Evolutionary conservation across 2,329 filamentous ascomycete genomes (phyloP), one percentile per base, ranked within the genome.

Genomic region (Davidsoniella virescens): DNA sequence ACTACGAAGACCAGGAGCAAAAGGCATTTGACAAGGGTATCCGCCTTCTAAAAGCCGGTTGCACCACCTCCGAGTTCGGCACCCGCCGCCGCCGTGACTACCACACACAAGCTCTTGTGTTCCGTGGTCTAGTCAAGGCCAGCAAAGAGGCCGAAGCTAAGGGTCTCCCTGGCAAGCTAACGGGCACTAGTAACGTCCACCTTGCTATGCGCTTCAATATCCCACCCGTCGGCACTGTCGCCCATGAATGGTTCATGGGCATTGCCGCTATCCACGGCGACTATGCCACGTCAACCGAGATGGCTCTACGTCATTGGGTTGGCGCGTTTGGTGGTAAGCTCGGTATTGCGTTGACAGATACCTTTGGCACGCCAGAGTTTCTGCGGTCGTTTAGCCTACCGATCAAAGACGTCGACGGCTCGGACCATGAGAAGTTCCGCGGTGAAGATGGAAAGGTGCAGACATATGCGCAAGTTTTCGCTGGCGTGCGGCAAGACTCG

Each of bases 231-330:
- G 92, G 92, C 4, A 98, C 92, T 0, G 75, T 79, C 2, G 92
- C 92, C 0, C 92, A 98, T 61, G 92, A 98, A 67, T 98, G 92
- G 92, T 96, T 95, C 70, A 98, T 98, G 92, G 88, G 87, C 40
- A 90, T 94, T 55, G 92, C 92, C 1, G 88, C 92, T 38, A 87
- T 95, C 57, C 85, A 82, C 4, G 75, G 86, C 55, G 77, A 95
- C 65, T 98, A 98, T 62, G 75, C 78, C 57, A 72, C 75, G 54
- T 88, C 92, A 2, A 94, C 88, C 37, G 87, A 94, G 63, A 74
- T 82, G 55, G 88, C 87, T 0, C 68, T 98, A 57, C 73, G 78
- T 52, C 87, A 93, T 62, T 98, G 92, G 92, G 76, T 94, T 33
- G 80, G 81, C 48, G 94, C 85, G 54, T 98, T 95, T 61, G 92